Evolutionary conservation across 176 grass and related monocot genomes (phyloP).

Genomic region (Oryza longistaminata): DNA sequence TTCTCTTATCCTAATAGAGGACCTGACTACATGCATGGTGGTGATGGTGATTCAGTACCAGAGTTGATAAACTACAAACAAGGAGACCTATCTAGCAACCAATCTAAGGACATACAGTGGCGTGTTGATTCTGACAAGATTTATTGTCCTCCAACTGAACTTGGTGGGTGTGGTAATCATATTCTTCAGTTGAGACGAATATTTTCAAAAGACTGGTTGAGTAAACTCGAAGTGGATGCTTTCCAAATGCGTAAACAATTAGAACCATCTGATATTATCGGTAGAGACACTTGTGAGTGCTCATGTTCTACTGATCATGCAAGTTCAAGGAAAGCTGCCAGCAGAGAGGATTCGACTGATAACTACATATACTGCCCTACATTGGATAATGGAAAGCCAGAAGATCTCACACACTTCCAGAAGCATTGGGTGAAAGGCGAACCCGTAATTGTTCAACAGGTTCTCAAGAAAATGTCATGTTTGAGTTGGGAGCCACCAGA

Average conservation of each 20-base stretch:
- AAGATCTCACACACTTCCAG: constrained; percentile 70
- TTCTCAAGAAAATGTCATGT: constrained; percentile 46
- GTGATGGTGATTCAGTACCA: constrained; percentile 26
- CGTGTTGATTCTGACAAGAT: constrained; percentile 32
- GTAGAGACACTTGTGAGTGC: constrained; percentile 37
- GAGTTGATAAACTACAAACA: not conserved
- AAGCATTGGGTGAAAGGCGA: constrained; percentile 83
- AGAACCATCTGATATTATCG: constrained; percentile 20
- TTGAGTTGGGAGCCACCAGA: constrained; percentile 59
- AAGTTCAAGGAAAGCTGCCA: constrained; percentile 63
- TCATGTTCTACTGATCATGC: constrained; percentile 30
- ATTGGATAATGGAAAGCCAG: constrained; percentile 36
- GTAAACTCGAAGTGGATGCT: constrained; percentile 43
- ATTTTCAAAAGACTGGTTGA: constrained; percentile 50
- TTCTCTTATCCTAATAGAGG: constrained; percentile 38
- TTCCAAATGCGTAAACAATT: constrained; percentile 19
- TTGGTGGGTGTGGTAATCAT: constrained; percentile 60
- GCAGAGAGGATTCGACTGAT: constrained; percentile 51
- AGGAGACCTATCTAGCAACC: constrained; percentile 17
- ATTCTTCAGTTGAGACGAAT: constrained; percentile 52
- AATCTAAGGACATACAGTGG: constrained; percentile 42
- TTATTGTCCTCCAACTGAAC: constrained; percentile 54
- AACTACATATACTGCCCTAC: constrained; percentile 70
- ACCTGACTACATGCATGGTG: constrained; percentile 64
- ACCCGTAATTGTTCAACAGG: constrained; percentile 68